Evolutionary conservation across 768 basidiomycete genomes (phyloP).

Genomic region (Fomitopsis serialis): DNA sequence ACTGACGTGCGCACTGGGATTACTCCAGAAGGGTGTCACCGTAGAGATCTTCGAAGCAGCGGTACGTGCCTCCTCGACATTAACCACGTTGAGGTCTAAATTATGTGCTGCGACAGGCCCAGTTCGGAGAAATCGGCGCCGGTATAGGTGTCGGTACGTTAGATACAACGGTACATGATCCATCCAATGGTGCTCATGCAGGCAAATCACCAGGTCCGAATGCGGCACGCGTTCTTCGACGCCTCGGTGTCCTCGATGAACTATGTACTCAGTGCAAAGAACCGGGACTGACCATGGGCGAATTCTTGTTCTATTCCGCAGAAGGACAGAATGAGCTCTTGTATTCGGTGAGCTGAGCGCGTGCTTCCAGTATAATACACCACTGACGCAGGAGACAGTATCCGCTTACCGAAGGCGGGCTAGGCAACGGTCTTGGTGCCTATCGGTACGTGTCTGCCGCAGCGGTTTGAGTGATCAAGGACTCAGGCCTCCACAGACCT

Average conservation of each 20-base stretch:
- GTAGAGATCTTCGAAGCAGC: slow-evolving; percentile 51
- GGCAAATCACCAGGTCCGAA: slow-evolving; percentile 37
- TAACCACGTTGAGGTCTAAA: neutral
- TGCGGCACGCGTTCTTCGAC: slow-evolving; percentile 38
- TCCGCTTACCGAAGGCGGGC: slow-evolving; percentile 19
- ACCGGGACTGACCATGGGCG: slow-evolving; percentile 20
- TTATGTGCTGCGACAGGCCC: slow-evolving; percentile 24
- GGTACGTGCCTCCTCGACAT: slow-evolving; percentile 25
- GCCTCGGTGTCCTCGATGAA: slow-evolving; percentile 38
- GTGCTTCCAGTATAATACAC: neutral
- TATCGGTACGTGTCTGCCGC: slow-evolving; percentile 32
- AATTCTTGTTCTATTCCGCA: slow-evolving; percentile 41
- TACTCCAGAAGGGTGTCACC: slow-evolving; percentile 36
- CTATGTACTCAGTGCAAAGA: slow-evolving; percentile 35
- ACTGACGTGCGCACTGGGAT: slow-evolving; percentile 41
- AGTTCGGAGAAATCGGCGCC: slow-evolving; percentile 50
- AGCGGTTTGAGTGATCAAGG: neutral
- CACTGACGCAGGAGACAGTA: slow-evolving; percentile 22
- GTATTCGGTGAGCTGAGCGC: slow-evolving; percentile 33
- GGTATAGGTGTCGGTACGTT: slow-evolving; percentile 44
- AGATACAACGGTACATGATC: no score
- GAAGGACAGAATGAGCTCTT: slow-evolving; percentile 35
- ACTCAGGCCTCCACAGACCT: slow-evolving; percentile 28
- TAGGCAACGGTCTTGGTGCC: slow-evolving; percentile 37
- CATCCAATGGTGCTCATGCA: neutral